Percentiles rank a stretch among this genome's conserved stretches.
Conservation (phyloP, 2,329 filamentous ascomycete genomes). For the Paecilomyces niveus region DNA sequence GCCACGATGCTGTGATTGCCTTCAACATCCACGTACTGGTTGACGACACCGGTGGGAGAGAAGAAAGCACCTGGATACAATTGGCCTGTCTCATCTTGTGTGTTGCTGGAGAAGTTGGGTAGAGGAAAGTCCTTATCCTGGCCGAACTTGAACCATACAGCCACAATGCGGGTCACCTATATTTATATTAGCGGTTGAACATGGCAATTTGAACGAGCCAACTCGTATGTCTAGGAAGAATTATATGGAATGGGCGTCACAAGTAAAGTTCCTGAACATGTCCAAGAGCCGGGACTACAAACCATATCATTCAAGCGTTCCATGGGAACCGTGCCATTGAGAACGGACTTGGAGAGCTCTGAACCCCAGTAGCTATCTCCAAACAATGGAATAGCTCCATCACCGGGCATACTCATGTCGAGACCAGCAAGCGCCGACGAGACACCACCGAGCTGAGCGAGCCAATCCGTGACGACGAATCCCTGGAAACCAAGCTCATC, state of each 20-base stretch:
- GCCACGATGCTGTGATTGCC: conserved; percentile 46
- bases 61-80: conserved; percentile 53
- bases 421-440: conserved; percentile 55
- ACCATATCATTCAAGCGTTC: conserved; percentile 49
- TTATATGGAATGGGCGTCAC: too few relatives aligned
- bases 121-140: conserved; percentile 52
- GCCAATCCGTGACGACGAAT: conserved; percentile 64
- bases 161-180: conserved; percentile 48
- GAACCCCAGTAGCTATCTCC: conserved; percentile 50
- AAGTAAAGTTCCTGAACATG: too few relatives aligned
- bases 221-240: too few relatives aligned
- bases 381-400: conserved; percentile 45
- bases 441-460: conserved; percentile 54
- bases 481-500: conserved; percentile 69
- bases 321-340: conserved; percentile 53
- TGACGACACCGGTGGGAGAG: conserved; percentile 57
- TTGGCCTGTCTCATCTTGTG: conserved; percentile 47
- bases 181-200: conserved; percentile 4
- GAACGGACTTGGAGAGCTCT: conserved; percentile 47
- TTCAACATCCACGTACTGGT: conserved; percentile 59
- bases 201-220: neutral
- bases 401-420: conserved; percentile 66
- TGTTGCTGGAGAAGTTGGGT: conserved; percentile 56
- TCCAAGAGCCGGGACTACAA: conserved; percentile 2
- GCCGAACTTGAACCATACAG: conserved; percentile 50